Percentiles rank a stretch among this genome's conserved stretches.
These are phyloP conservation scores for Hansfordia pulvinata DNA, from an alignment of 2,329 filamentous ascomycete genomes.

Conservation along the genomic window DNA sequence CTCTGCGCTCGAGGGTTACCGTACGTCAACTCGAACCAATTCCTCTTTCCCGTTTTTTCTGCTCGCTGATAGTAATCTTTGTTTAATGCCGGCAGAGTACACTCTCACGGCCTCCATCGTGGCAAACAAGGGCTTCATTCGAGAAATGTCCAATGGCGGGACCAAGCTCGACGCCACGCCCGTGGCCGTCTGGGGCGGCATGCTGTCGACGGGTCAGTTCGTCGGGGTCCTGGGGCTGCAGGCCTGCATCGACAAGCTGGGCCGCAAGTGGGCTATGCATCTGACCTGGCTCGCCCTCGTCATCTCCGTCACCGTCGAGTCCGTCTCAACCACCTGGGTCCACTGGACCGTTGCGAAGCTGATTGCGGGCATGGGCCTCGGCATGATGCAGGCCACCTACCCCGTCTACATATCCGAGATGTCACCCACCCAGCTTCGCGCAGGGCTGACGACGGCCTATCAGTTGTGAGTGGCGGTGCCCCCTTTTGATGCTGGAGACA, in stretches of 20 bases:
- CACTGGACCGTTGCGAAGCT: conserved; percentile 22
- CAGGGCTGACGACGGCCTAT: conserved; percentile 23
- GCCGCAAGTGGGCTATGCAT: conserved; percentile 7
- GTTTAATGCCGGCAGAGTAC: too few relatives aligned
- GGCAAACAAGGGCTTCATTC: conserved; percentile 25
- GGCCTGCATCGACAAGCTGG: conserved; percentile 19
- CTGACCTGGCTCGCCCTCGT: not conserved
- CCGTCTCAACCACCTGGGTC: conserved; percentile 20
- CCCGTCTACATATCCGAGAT: conserved; percentile 25
- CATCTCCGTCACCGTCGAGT: conserved; percentile 20
- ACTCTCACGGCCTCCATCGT: too few relatives aligned
- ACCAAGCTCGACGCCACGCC: conserved; percentile 20
- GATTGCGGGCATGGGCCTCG: conserved; percentile 20
- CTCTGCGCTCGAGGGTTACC: conserved; percentile 4
- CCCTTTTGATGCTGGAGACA: too few relatives aligned
- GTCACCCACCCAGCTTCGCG: conserved; percentile 22
- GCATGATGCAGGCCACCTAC: conserved; percentile 24
- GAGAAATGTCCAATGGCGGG: conserved; percentile 16
- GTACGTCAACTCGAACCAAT: too few relatives aligned
- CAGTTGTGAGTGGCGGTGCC: conserved; percentile 13
- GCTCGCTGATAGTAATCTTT: too few relatives aligned
- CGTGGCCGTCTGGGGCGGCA: conserved; percentile 23
- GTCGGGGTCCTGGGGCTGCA: conserved; percentile 19
- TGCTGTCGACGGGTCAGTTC: conserved; percentile 19
- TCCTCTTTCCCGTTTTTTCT: too few relatives aligned